Evolutionary conservation across 2,329 filamentous ascomycete species (phyloP).

Genomic region (Xylaria digitata): DNA sequence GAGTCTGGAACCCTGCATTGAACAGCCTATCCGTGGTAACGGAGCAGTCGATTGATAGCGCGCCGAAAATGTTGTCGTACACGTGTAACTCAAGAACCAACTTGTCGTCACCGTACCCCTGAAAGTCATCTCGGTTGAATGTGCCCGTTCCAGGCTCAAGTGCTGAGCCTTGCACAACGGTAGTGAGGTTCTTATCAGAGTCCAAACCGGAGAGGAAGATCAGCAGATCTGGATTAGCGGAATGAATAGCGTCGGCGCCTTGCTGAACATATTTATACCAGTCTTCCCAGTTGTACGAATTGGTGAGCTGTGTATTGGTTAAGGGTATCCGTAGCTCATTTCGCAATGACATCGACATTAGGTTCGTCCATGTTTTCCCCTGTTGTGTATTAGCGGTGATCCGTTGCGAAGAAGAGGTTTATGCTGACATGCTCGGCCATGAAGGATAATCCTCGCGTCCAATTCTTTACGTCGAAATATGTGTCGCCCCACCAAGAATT

Average conservation of each 20-base stretch:
- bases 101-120: conserved; percentile 62
- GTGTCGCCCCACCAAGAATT: conserved; percentile 72
- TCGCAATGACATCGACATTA: conserved; percentile 63
- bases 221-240: conserved; percentile 61
- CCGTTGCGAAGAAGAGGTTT: neutral
- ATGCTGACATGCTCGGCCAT: conserved; percentile 64
- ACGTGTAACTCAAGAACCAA: conserved; percentile 71
- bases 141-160: conserved; percentile 58
- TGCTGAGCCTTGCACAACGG: conserved; percentile 60
- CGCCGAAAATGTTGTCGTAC: conserved; percentile 60
- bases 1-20: conserved; percentile 63
- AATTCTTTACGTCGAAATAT: conserved; percentile 68
- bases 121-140: conserved; percentile 61
- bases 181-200: conserved; percentile 64
- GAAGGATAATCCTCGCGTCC: conserved; percentile 68
- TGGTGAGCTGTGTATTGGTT: conserved; percentile 46
- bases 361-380: conserved; percentile 59
- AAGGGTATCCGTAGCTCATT: conserved; percentile 63
- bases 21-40: conserved; percentile 58
- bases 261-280: conserved; percentile 64
- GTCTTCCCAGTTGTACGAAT: conserved; percentile 64
- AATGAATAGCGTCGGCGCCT: conserved; percentile 64
- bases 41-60: conserved; percentile 57
- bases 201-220: conserved; percentile 69
- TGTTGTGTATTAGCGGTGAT: conserved; percentile 31